Evolutionary conservation across 148 eudicot species (phyloP).

Genomic region (Amaranthus hypochondriacus): DNA sequence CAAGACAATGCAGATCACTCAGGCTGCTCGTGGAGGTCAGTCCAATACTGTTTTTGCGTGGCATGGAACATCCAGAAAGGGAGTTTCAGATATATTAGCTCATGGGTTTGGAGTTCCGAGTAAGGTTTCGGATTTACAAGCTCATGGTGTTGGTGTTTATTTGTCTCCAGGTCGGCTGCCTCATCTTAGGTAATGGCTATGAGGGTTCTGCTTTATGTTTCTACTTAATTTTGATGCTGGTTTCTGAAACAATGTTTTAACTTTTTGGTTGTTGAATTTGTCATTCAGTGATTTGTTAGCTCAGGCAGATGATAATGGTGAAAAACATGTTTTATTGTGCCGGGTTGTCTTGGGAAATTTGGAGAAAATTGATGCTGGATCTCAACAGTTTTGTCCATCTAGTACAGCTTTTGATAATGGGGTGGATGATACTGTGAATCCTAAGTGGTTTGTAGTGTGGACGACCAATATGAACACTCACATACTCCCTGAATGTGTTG

Average conservation of each 20-base stretch:
- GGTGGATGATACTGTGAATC: slow-evolving; percentile 49
- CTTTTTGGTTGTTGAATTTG: slow-evolving; percentile 11
- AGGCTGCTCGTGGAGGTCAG: slow-evolving; percentile 37
- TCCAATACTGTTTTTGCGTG: slow-evolving; percentile 44
- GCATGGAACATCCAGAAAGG: slow-evolving; percentile 45
- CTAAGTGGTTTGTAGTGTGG: slow-evolving; percentile 66
- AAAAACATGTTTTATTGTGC: slow-evolving; percentile 55
- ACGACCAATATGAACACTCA: slow-evolving; percentile 54
- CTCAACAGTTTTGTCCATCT: slow-evolving; percentile 50
- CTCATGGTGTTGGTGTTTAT: slow-evolving; percentile 53
- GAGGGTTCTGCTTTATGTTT: neutral
- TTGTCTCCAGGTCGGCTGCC: slow-evolving; percentile 40
- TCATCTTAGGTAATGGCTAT: slow-evolving; percentile 33
- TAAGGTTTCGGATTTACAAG: slow-evolving; percentile 23
- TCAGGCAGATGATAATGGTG: slow-evolving; percentile 51
- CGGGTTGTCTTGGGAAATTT: slow-evolving; percentile 55
- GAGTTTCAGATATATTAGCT: slow-evolving; percentile 31
- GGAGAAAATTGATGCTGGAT: slow-evolving; percentile 55
- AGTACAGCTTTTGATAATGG: slow-evolving; percentile 48
- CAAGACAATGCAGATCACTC: slow-evolving; percentile 36
- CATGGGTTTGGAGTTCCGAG: slow-evolving; percentile 41
- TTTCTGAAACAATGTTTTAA: neutral
- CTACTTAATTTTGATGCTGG: slow-evolving; percentile 1
- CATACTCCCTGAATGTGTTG: slow-evolving; percentile 57
- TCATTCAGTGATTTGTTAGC: slow-evolving; percentile 41